A percentile compares a stretch with the other conserved stretches of the same genome.
Evolutionary conservation across 75 land plant genomes (phyloP).

Genomic region (Pseudotsuga menziesii): DNA sequence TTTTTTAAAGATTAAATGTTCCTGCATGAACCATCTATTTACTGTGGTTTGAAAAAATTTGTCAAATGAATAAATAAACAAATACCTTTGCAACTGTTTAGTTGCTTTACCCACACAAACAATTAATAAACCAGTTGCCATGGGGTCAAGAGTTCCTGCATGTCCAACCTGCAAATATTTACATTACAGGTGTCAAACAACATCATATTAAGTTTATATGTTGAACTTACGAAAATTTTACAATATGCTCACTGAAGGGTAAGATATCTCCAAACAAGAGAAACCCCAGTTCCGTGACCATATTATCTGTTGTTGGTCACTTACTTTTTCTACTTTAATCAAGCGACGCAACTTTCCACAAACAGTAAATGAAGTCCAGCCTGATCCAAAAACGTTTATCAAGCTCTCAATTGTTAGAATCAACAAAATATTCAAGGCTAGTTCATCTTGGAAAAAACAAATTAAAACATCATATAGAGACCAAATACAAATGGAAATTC

Average conservation of each 20-base stretch:
- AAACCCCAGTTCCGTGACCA: background rate
- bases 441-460: background rate
- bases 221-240: background rate
- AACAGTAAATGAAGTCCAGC: conserved; percentile 98
- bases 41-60: background rate
- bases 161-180: conserved; percentile 78
- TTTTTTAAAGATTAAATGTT: background rate
- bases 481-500: background rate
- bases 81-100: conserved; percentile 81
- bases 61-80: background rate
- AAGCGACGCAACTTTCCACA: conserved; percentile 89
- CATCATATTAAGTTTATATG: background rate
- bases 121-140: conserved; percentile 96
- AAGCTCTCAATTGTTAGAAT: background rate
- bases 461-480: background rate
- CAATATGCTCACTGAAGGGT: background rate
- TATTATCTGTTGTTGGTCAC: background rate
- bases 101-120: conserved; percentile 99
- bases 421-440: background rate
- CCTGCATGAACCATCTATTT: background rate
- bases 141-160: conserved; percentile 98
- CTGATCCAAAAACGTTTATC: conserved; percentile 29
- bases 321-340: conserved; percentile 86
- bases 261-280: background rate
- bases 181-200: background rate